Base-by-base conservation (phyloP, 2,329 filamentous ascomycete species). In the Trichoderma guizhouense region DNA sequence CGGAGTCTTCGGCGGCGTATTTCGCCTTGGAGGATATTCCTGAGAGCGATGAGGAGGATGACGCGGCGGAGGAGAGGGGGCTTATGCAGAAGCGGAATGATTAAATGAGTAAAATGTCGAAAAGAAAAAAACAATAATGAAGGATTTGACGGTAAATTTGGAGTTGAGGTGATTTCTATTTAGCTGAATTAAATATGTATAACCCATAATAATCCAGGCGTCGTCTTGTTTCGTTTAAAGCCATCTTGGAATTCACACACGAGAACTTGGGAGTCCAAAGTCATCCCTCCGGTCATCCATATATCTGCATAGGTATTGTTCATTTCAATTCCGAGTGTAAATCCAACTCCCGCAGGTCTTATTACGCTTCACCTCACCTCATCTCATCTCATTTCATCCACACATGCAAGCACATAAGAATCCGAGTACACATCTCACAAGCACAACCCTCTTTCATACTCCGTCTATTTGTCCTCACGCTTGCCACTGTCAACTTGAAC, bases 31-130 rank as follows among this genome's bases (percentile, higher is more conserved):
- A 72, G 18, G 71, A 71, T 21, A 71, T 72, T 12, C 62, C 51
- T 2, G 68, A 71, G 60, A 71, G 68, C 7, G 71, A 72, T 9
- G 71, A 72, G 21, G 68, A 71, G 39, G 71, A 73, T 47, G 72
- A 73, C 15, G 55, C 34, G 21, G 62, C 69, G 11, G 71, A 72
- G 34, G 64, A 72, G 3, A 69, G 65, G 36, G 71, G 71, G 32
- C 71, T 72, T 43, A 72, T 72, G 71, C 58, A 53, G n/a, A 69
- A 69, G 39, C n/a, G 57, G 28, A 51, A 53, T 36, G 57, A 53
- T 21, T 51, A 51, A 47, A 9, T 61, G 55, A 69, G 34, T 34
- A 18, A 24, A 53, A 53, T 53, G 36, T 18, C 15, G 1, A 53
- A 14, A 24, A 14, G 5, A 21, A 11, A 11, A 9, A n/a, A 47